Conservation (phyloP, 805 yeast species). For the Candida sakaeoensis region DNA sequence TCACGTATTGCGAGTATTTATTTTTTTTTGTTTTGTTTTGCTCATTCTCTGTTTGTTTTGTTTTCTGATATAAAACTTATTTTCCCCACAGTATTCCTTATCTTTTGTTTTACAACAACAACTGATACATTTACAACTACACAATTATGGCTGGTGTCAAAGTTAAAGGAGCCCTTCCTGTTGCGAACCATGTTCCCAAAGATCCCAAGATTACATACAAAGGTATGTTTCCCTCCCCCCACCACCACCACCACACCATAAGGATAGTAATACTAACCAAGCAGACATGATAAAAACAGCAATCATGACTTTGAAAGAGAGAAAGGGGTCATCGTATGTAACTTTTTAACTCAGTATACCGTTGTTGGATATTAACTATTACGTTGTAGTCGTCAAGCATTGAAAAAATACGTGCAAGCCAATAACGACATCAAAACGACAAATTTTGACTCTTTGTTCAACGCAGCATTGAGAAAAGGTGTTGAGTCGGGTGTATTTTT, state of each 20-base stretch:
- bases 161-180: not conserved
- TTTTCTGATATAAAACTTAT: not conserved
- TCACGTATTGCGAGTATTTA: no score
- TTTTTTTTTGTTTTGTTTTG: no score
- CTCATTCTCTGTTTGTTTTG: not conserved
- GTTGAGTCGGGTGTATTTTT: conserved; percentile 70
- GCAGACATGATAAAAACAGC: conserved; percentile 10
- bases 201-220: conserved; percentile 41
- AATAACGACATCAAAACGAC: conserved; percentile 55
- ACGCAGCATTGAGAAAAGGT: conserved; percentile 75
- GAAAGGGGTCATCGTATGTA: conserved; percentile 72
- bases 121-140: not conserved
- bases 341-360: not conserved
- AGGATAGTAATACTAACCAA: not conserved
- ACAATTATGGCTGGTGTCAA: not conserved
- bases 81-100: not conserved
- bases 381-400: conserved; percentile 72
- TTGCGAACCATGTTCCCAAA: conserved; percentile 32
- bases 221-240: conserved; percentile 46
- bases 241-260: no score
- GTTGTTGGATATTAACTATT: conserved; percentile 5
- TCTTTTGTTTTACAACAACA: not conserved
- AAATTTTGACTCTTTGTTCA: conserved; percentile 73
- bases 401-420: conserved; percentile 76
- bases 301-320: conserved; percentile 41